These are phyloP conservation scores for Amanita molliuscula DNA, from an alignment of 768 basidiomycete species.

Conservation along the genomic window DNA sequence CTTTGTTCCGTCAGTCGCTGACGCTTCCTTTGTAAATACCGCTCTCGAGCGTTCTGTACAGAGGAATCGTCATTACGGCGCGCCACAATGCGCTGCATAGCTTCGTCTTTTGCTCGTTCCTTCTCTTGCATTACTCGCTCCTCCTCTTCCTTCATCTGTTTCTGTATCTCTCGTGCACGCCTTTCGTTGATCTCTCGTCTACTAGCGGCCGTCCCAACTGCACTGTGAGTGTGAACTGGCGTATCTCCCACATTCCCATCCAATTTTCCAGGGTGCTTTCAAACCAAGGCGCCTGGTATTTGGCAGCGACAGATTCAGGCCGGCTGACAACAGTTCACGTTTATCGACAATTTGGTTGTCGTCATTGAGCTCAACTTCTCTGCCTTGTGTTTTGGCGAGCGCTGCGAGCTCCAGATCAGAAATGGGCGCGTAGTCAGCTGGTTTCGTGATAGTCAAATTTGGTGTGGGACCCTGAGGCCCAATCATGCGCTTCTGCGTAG, in stretches of 20 bases:
- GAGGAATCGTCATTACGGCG: conserved; percentile 71
- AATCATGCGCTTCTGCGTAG: conserved; percentile 47
- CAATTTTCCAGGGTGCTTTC: conserved; percentile 15
- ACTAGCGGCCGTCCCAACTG: conserved; percentile 76
- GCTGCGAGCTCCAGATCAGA: conserved; percentile 71
- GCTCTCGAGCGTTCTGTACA: conserved; percentile 61
- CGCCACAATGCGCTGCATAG: conserved; percentile 52
- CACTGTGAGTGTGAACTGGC: conserved; percentile 47
- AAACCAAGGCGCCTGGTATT: conserved; percentile 66
- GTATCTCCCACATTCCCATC: conserved; percentile 13
- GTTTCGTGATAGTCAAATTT: conserved; percentile 72
- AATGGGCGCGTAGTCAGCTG: conserved; percentile 45
- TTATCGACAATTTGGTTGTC: conserved; percentile 97
- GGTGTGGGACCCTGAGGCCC: conserved; percentile 55
- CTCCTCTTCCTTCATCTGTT: conserved; percentile 71
- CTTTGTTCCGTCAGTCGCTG: conserved; percentile 47
- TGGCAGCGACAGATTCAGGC: conserved; percentile 80
- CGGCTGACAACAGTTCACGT: conserved; percentile 82
- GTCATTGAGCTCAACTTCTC: conserved; percentile 88
- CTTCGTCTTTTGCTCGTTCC: conserved; percentile 51
- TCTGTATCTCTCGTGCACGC: conserved; percentile 63
- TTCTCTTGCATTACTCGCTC: conserved; percentile 46
- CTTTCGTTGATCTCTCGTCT: conserved; percentile 78
- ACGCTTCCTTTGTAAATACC: conserved; percentile 75
- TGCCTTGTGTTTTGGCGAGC: conserved; percentile 62